These are phyloP conservation scores for Asterella californica DNA, from an alignment of 225 moss, liverwort and hornwort species.

Conservation along the genomic window DNA sequence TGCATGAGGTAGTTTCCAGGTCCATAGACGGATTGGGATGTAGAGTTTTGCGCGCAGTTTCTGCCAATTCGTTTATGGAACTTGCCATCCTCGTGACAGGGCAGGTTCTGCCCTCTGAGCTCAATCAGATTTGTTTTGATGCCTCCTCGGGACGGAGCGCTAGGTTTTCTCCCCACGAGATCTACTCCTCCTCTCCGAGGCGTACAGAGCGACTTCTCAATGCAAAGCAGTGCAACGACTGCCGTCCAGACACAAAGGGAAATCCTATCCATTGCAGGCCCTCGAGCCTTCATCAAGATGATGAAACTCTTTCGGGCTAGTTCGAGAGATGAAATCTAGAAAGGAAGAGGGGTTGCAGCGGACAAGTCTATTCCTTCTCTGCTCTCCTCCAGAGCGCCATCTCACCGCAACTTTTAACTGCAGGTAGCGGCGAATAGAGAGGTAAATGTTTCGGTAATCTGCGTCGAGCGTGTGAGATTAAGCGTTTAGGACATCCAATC, in stretches of 20 bases:
- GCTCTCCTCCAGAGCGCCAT: background rate
- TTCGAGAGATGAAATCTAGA: background rate
- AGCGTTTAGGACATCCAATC: background rate
- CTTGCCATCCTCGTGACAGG: background rate
- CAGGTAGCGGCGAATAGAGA: background rate
- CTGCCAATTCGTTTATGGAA: background rate
- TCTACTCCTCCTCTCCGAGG: background rate
- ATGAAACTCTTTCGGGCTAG: background rate
- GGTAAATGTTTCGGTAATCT: background rate
- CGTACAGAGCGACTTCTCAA: conserved; percentile 1
- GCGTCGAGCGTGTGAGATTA: background rate
- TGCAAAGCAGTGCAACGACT: conserved; percentile 1
- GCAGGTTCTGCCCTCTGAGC: background rate
- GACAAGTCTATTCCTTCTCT: background rate
- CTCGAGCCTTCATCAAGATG: background rate
- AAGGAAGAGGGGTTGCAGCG: too few relatives aligned
- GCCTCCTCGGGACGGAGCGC: conserved; percentile 7
- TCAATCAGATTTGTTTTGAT: conserved; percentile 11
- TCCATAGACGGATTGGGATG: conserved; percentile 6
- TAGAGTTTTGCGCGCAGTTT: conserved; percentile 1
- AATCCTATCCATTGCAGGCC: conserved; percentile 9
- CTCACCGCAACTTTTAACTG: background rate
- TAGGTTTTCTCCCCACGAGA: background rate
- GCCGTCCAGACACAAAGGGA: conserved; percentile 12
- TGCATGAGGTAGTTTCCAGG: conserved; percentile 31